phyloP scores from a whole-genome alignment of 345 rosid species.

The Conringia planisiliqua region DNA sequence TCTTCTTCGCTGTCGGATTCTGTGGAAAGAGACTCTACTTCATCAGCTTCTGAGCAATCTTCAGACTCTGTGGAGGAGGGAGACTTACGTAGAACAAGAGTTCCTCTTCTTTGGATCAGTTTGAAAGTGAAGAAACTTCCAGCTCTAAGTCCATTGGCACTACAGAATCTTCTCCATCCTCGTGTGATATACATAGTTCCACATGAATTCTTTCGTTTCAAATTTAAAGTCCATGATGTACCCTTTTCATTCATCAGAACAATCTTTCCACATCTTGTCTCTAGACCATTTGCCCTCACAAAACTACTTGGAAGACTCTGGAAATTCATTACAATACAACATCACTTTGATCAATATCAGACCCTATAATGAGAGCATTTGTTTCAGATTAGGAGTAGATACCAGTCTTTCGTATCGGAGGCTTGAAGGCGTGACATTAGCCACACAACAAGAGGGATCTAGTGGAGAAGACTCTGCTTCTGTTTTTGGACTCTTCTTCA shows the following conservation, averaged over 20 bases:
- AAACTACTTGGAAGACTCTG: neutral
- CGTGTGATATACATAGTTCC: neutral
- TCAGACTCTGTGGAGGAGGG: neutral
- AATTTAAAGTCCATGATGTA: neutral
- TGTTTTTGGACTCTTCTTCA: neutral
- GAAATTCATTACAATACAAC: neutral
- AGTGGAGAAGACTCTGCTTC: neutral
- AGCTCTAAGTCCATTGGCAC: neutral
- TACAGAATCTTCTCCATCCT: conserved; percentile 17
- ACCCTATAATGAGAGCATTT: neutral
- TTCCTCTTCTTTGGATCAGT: neutral
- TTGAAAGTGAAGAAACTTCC: neutral
- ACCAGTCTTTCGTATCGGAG: conserved; percentile 10
- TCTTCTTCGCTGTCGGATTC: neutral
- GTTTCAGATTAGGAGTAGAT: neutral
- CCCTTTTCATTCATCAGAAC: conserved; percentile 7
- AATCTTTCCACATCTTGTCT: neutral
- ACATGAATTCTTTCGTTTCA: neutral
- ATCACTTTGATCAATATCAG: neutral
- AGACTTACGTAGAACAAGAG: conserved; percentile 3
- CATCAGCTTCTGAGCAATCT: neutral
- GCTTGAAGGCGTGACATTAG: neutral
- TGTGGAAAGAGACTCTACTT: neutral
- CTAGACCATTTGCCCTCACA: neutral
- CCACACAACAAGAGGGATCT: conserved; percentile 6